Base-by-base conservation (phyloP, 2,329 filamentous ascomycete species). In the Scedosporium boydii region DNA sequence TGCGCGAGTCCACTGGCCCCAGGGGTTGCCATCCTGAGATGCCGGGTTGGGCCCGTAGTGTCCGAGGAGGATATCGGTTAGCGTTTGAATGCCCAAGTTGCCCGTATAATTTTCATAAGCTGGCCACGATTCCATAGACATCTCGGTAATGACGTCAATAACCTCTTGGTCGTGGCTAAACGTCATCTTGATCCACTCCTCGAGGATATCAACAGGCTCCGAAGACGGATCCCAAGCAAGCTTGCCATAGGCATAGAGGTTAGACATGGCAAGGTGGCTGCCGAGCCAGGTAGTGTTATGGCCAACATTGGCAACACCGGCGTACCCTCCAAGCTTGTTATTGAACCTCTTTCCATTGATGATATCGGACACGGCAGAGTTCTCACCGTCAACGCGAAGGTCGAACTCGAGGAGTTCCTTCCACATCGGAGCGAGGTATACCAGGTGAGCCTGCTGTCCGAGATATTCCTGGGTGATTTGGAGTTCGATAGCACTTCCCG, bases 1-100 rank as follows among this genome's bases (percentile, higher is more conserved):
- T 0, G 87, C 87, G 3, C 87, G 82, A 0, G 87, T 89, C 86
- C 87, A 90, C 69, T 89, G 87, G 9, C 87, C 87, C 85, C 85
- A 90, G 2, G 81, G 80, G 66, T 89, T 90, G 67, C 78, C 78
- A 65, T 90, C 87, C 68, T 87, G 84, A 0, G 83, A 85, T 7
- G 80, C 82, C 1, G 87, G 86, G 63, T 86, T 88, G 0, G 88
- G 86, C 0, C 88, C 87, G 68, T 83, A 88, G 72, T 90, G 87
- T 0, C 81, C 83, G 64, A 84, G 83, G 0, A 88, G 74, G 61
- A 89, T 89, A 67, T 90, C 86, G 0, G 84, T 85, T 56, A 90
- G 71, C 0, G 87, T 90, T 68, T 90, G 87, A 4, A 88, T 80
- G 9, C 87, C 87, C 0, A 90, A 76, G 66, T 90, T 90, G 4